Evolutionary conservation across 148 eudicot genomes (phyloP).

Genomic region (Silene conica): DNA sequence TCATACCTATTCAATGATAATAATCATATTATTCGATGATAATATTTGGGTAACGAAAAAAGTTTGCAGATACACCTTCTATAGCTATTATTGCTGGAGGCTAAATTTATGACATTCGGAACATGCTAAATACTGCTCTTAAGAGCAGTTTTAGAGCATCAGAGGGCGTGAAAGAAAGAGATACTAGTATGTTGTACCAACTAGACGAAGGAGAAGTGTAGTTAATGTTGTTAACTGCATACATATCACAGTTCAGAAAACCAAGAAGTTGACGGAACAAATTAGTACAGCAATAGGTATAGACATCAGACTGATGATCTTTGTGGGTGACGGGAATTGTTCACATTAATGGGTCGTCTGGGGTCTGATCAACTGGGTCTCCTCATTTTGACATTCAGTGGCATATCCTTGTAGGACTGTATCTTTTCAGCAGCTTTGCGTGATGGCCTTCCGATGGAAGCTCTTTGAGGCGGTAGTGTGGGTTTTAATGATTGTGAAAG

Average conservation of each 20-base stretch:
- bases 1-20: too few species aligned
- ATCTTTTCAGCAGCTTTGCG: conserved; percentile 55
- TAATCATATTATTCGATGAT: too few species aligned
- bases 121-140: background rate
- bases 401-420: conserved; percentile 54
- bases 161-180: too few species aligned
- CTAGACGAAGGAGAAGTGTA: background rate
- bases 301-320: conserved; percentile 2
- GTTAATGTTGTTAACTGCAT: background rate
- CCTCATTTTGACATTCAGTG: conserved; percentile 52
- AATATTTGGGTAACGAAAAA: too few species aligned
- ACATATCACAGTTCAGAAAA: background rate
- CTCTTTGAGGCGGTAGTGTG: conserved; percentile 25
- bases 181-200: background rate
- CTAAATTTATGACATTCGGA: background rate
- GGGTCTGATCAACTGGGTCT: conserved; percentile 20
- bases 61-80: background rate
- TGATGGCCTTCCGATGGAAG: conserved; percentile 50
- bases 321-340: too few species aligned
- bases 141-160: background rate
- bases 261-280: background rate
- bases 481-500: conserved; percentile 12
- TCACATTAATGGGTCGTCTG: too few species aligned
- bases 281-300: background rate
- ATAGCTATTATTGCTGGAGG: too few species aligned